A percentile compares a stretch with the other conserved stretches of the same genome.
Conservation (phyloP, 1,284 basidiomycete species). For the Fomes fomentarius region DNA sequence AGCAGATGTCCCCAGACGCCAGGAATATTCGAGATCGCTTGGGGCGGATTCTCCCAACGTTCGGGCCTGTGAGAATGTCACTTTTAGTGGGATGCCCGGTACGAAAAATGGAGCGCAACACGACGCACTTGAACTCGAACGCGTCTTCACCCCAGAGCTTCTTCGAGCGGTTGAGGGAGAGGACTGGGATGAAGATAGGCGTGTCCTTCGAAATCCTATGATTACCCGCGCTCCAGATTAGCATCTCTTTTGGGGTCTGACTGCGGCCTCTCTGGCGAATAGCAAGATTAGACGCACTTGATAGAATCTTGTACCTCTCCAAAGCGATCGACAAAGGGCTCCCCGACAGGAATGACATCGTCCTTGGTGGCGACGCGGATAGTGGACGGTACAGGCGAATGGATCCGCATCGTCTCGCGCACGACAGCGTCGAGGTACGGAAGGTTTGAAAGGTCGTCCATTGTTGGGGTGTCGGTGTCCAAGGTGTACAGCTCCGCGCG, state of each 20-base stretch:
- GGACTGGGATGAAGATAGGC: conserved; percentile 49
- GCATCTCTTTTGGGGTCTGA: too few relatives aligned
- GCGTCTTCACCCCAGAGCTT: conserved; percentile 62
- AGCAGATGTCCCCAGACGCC: conserved; percentile 62
- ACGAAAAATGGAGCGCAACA: too few relatives aligned
- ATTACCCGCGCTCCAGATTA: too few relatives aligned
- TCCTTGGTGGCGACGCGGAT: conserved; percentile 56
- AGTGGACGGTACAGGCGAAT: conserved; percentile 62
- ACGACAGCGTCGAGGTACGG: conserved; percentile 72
- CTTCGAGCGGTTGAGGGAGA: conserved; percentile 48
- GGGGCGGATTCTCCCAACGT: conserved; percentile 56
- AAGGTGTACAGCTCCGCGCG: conserved; percentile 65
- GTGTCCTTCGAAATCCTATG: conserved; percentile 43
- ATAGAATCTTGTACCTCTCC: conserved; percentile 33
- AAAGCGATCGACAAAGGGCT: conserved; percentile 33
- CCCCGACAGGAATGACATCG: conserved; percentile 42
- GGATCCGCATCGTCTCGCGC: conserved; percentile 72
- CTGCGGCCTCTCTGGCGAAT: too few relatives aligned
- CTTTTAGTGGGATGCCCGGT: too few relatives aligned
- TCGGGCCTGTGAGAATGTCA: conserved; percentile 49
- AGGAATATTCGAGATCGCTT: conserved; percentile 49
- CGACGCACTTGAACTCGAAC: conserved; percentile 47
- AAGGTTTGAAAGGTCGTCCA: conserved; percentile 62
- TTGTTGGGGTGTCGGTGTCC: conserved; percentile 39
- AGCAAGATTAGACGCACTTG: conserved; percentile 10